Percentiles rank a stretch among this genome's conserved stretches.
phyloP scores from a whole-genome alignment of 2,329 filamentous ascomycete species.

The Ophiostoma sp. region DNA sequence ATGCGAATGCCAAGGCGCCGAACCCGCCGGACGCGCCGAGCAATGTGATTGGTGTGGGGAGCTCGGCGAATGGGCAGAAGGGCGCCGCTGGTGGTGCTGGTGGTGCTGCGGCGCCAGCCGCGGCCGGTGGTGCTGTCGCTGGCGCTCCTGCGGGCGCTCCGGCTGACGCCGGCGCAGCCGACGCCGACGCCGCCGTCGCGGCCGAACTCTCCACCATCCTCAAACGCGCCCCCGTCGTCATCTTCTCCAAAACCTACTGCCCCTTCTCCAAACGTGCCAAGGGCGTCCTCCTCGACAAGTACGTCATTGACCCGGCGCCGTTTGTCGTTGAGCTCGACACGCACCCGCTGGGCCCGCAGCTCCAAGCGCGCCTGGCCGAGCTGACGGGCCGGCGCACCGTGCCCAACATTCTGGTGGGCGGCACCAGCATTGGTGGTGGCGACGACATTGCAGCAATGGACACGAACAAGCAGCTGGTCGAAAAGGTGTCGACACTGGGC shows the following conservation, averaged over 20 bases:
- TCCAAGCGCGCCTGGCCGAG: conserved; percentile 71
- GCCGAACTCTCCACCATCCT: conserved; percentile 74
- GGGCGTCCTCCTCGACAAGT: conserved; percentile 77
- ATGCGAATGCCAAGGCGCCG: conserved; percentile 65
- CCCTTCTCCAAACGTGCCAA: conserved; percentile 85
- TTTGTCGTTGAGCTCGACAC: conserved; percentile 88
- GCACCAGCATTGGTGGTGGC: conserved; percentile 83
- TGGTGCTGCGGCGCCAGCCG: conserved; percentile 13
- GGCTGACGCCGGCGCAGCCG: conserved; percentile 45
- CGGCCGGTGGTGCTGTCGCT: conserved; percentile 43
- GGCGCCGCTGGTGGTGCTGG: conserved; percentile 47
- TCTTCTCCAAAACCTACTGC: conserved; percentile 96
- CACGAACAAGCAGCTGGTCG: conserved; percentile 63
- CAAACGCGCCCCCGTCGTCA: conserved; percentile 75
- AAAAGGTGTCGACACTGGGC: conserved; percentile 71
- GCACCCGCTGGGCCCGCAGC: conserved; percentile 68
- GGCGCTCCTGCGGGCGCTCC: conserved; percentile 38
- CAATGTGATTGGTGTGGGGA: conserved; percentile 60
- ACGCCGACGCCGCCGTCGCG: conserved; percentile 63
- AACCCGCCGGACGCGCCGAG: conserved; percentile 60
- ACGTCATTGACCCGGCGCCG: conserved; percentile 77
- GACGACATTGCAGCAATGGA: conserved; percentile 81
- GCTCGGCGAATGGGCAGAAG: conserved; percentile 55
- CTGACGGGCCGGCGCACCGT: conserved; percentile 83
- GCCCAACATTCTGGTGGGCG: conserved; percentile 87